Evolutionary conservation across 228 moss, liverwort and hornwort species (phyloP), one percentile per base, ranked within the genome.

Genomic region (Sphagnum fallax): DNA sequence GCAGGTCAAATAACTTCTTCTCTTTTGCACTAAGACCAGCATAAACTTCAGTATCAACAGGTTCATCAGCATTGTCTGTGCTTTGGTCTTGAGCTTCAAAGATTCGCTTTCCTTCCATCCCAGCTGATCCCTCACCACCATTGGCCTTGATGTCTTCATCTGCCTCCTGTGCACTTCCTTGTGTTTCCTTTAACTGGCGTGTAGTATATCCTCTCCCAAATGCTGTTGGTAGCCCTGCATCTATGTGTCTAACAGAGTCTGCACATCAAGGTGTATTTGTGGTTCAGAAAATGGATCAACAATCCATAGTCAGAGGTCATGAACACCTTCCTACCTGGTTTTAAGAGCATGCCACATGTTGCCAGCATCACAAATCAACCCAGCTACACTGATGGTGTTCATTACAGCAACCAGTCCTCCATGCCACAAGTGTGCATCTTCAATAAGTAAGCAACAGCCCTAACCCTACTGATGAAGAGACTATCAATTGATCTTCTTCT

Each of bases 1-100:
- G 90, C 81, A 98, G 78, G 80, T 93, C 93, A 65, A 91, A 93
- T 13, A 98, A 79, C 69, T 85, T 98, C 75, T 87, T 98, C 71
- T 98, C 88, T 55, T 69, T 90, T 49, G 90, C 91, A 72, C 69
- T 91, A 91, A 93, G 82, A 10, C 88, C 83, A 5, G 79, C 82
- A 72, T 93, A 98, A 0, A 79, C 91, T 67, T 88, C 93, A 47
- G 78, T 83, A 71, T 85, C 82, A 48, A 87, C 74, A 15, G 63
- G n/a, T 63, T 81, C 83, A 52, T 74, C 16, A 50, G 53, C 70
- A 70, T 6, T 65, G 70, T 60, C 67, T 51, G 72, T 49, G 47
- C 58, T n/a, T 61, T 86, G 78, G 58, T 69, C 69, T 70, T 78
- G 78, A 8, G 60, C 50, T 15, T 73, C 78, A 66, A 74, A 51